Conservation (phyloP, 345 rosid genomes). For the Eucalyptus melliodora region DNA sequence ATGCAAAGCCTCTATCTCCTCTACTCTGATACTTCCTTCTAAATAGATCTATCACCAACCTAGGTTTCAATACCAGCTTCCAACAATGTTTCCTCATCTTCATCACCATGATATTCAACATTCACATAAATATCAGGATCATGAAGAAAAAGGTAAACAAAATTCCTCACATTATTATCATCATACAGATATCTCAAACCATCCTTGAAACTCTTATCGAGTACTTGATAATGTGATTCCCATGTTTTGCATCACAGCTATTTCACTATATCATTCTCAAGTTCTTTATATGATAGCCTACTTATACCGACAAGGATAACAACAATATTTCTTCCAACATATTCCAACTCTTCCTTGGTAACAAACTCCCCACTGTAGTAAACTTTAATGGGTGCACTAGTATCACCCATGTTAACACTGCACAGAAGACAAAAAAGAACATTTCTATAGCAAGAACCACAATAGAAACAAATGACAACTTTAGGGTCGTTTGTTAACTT, state of each 20-base stretch:
- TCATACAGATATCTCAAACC: background rate
- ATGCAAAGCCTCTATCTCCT: background rate
- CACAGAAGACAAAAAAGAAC: background rate
- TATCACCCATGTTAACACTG: background rate
- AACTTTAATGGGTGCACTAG: background rate
- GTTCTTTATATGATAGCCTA: background rate
- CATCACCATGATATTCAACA: background rate
- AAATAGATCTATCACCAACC: background rate
- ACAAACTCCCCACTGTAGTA: background rate
- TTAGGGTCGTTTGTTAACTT: no score
- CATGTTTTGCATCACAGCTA: background rate
- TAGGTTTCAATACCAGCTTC: background rate
- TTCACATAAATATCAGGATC: no score
- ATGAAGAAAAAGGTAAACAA: no score
- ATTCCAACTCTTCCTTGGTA: background rate
- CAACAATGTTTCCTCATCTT: background rate
- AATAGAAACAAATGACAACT: background rate
- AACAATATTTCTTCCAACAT: background rate
- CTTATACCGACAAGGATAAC: background rate
- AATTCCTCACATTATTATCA: background rate
- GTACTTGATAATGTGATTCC: background rate
- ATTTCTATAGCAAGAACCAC: background rate
- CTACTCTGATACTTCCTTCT: no score
- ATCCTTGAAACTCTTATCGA: background rate
- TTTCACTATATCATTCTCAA: background rate